A percentile compares a stretch with the other conserved stretches of the same genome.
phyloP scores from a whole-genome alignment of 2,329 filamentous ascomycete genomes.

The Cephalotrichum gorgonifer region DNA sequence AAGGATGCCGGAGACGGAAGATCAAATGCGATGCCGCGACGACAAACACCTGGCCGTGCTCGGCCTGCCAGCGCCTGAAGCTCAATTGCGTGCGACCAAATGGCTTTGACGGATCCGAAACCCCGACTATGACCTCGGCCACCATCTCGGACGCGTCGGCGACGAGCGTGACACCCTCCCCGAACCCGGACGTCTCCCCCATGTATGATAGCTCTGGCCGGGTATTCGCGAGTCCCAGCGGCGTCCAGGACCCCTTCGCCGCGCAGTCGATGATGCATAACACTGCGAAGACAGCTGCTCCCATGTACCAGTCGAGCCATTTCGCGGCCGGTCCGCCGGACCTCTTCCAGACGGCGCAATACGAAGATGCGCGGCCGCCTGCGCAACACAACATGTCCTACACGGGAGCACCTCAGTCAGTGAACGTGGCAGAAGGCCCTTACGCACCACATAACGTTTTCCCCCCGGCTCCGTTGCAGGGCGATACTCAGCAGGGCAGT shows the following conservation, averaged over 20 bases:
- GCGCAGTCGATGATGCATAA: slow-evolving; percentile 30
- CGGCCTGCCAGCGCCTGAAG: slow-evolving; percentile 84
- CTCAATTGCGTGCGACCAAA: slow-evolving; percentile 87
- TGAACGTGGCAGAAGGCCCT: slow-evolving; percentile 38
- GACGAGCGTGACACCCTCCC: slow-evolving; percentile 20
- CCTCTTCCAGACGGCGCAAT: slow-evolving; percentile 37
- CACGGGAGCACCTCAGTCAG: slow-evolving; percentile 36
- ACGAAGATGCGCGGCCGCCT: slow-evolving; percentile 30
- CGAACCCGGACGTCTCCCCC: slow-evolving; percentile 23
- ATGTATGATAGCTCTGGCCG: neutral
- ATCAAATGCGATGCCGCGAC: slow-evolving; percentile 98
- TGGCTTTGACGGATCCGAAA: slow-evolving; percentile 43
- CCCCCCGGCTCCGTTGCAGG: slow-evolving; percentile 36
- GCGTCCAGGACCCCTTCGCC: slow-evolving; percentile 32
- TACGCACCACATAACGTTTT: slow-evolving; percentile 41
- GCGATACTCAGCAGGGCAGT: slow-evolving; percentile 18
- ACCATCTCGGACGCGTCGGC: neutral
- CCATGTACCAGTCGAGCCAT: slow-evolving; percentile 29
- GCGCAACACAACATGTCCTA: slow-evolving; percentile 42
- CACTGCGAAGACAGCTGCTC: slow-evolving; percentile 25
- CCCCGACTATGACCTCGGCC: neutral
- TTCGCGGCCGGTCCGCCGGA: slow-evolving; percentile 35
- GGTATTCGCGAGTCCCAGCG: slow-evolving; percentile 2
- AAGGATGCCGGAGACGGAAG: slow-evolving; percentile 87
- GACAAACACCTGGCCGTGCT: slow-evolving; percentile 95